Evolutionary conservation across 169 alveolate species (phyloP).

Genomic region (Plasmodium gonderi): DNA sequence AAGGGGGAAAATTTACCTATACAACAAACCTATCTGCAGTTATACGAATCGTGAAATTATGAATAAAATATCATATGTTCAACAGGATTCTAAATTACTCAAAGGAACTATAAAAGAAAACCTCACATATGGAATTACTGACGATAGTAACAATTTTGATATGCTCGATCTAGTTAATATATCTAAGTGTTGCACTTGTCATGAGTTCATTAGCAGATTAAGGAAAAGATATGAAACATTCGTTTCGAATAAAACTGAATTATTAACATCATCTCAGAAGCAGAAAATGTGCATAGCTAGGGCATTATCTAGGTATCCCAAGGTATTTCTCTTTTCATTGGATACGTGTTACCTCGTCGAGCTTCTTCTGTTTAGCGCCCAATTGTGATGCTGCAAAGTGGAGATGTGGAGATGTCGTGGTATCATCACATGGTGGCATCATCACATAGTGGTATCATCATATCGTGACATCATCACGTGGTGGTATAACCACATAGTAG

Average conservation of each 20-base stretch:
- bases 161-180: constrained; percentile 39
- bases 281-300: constrained; percentile 88
- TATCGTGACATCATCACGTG: too few relatives aligned
- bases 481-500: not conserved
- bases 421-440: not conserved
- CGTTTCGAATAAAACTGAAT: constrained; percentile 28
- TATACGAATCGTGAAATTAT: constrained; percentile 19
- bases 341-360: too few relatives aligned
- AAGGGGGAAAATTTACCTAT: constrained; percentile 39
- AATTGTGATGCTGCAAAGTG: too few relatives aligned
- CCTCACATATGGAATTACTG: constrained; percentile 14
- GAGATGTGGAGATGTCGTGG: too few relatives aligned
- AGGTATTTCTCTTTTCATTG: not conserved
- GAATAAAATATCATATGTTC: constrained; percentile 23
- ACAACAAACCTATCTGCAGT: constrained; percentile 24
- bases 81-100: constrained; percentile 45
- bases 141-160: constrained; percentile 23
- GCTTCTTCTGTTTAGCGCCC: too few relatives aligned
- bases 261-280: constrained; percentile 86
- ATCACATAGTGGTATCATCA: too few relatives aligned
- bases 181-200: constrained; percentile 53
- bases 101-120: constrained; percentile 53
- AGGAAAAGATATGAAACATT: constrained; percentile 52
- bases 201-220: constrained; percentile 48
- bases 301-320: constrained; percentile 78